A percentile compares a stretch with the other conserved stretches of the same genome.
These are phyloP conservation scores for Nannochloropsis salina DNA, from an alignment of 108 stramenopile species.

Conservation along the genomic window DNA sequence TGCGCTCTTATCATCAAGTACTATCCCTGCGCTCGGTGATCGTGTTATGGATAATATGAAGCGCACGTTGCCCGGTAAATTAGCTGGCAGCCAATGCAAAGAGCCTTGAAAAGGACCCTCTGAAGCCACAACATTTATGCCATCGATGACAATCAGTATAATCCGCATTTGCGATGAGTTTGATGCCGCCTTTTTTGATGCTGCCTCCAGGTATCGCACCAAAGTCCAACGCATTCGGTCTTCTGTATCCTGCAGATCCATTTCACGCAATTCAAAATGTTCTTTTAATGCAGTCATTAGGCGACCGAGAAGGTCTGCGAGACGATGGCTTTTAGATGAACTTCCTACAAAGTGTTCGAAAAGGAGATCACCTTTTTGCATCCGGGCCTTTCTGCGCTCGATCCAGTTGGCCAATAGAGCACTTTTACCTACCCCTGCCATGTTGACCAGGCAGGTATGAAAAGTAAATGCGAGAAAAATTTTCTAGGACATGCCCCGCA, in stretches of 20 bases:
- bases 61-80: slow-evolving; percentile 54
- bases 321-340: slow-evolving; percentile 45
- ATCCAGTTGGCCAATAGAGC: slow-evolving; percentile 59
- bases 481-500: neutral
- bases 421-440: slow-evolving; percentile 54
- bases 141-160: slow-evolving; percentile 56
- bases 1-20: too few relatives aligned
- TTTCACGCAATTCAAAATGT: slow-evolving; percentile 58
- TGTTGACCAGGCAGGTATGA: neutral
- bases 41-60: slow-evolving; percentile 52
- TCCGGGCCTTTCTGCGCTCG: slow-evolving; percentile 28
- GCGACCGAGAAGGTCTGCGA: slow-evolving; percentile 46
- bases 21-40: neutral
- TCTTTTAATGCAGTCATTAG: slow-evolving; percentile 55
- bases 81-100: slow-evolving; percentile 60
- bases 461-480: neutral
- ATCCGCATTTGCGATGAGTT: slow-evolving; percentile 49
- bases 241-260: slow-evolving; percentile 59
- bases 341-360: slow-evolving; percentile 60
- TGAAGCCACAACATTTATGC: slow-evolving; percentile 24
- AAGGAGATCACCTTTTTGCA: slow-evolving; percentile 56
- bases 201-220: slow-evolving; percentile 57
- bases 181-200: slow-evolving; percentile 49
- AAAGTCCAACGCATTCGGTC: slow-evolving; percentile 55
- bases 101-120: slow-evolving; percentile 41